Conservation (phyloP, 2,329 filamentous ascomycete genomes). For the Monilinia polystroma region DNA sequence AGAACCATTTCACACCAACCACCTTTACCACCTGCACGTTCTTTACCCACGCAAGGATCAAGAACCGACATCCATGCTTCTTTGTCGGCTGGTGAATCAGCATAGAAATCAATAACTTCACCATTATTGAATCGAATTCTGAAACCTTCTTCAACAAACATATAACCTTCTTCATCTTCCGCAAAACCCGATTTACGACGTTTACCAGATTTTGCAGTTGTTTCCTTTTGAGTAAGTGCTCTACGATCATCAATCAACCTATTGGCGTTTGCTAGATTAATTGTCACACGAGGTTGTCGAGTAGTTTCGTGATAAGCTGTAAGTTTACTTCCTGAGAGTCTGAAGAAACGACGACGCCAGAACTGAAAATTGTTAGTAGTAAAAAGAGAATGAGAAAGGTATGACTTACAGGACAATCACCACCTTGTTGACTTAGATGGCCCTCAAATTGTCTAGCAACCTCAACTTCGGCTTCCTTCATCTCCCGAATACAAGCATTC, state of each 20-base stretch:
- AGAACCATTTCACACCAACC: conserved; percentile 69
- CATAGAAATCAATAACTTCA: conserved; percentile 85
- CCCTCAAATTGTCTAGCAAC: conserved; percentile 81
- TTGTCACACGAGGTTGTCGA: conserved; percentile 90
- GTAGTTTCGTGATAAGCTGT: conserved; percentile 97
- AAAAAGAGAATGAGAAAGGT: not conserved
- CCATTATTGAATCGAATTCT: conserved; percentile 97
- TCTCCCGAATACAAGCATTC: conserved; percentile 91
- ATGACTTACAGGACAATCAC: conserved; percentile 86
- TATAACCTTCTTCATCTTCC: conserved; percentile 98
- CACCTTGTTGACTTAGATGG: conserved; percentile 90
- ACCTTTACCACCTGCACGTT: conserved; percentile 50
- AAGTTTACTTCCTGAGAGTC: conserved; percentile 83
- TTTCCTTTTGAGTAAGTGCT: conserved; percentile 79
- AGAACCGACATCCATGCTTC: conserved; percentile 93
- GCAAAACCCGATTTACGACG: conserved; percentile 93
- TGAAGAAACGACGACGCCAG: conserved; percentile 98
- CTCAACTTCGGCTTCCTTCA: conserved; percentile 84
- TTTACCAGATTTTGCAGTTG: conserved; percentile 70
- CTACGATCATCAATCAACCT: conserved; percentile 92
- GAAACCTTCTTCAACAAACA: conserved; percentile 99
- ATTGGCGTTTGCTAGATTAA: conserved; percentile 90
- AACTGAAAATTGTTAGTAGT: conserved; percentile 60
- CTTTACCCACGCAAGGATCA: conserved; percentile 60
- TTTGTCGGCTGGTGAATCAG: conserved; percentile 80